phyloP scores from a whole-genome alignment of 345 rosid species.

The Geranium rotundifolium region DNA sequence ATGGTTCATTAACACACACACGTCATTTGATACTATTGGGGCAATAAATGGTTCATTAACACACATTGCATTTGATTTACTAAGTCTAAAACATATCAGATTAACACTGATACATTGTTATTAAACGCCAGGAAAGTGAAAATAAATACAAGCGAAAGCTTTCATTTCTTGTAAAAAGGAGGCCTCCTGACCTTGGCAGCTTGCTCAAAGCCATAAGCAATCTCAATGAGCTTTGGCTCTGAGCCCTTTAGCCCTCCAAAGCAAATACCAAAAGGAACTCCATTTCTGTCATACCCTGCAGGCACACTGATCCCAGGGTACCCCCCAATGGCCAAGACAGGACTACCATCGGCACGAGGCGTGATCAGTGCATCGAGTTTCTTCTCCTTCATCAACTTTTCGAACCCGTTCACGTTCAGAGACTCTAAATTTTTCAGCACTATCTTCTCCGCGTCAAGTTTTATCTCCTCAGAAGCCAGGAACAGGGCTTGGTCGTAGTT shows the following conservation, averaged over 20 bases:
- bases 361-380: slow-evolving; percentile 50
- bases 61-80: no score
- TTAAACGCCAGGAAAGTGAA: no score
- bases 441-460: slow-evolving; percentile 17
- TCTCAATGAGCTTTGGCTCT: slow-evolving; percentile 59
- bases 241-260: slow-evolving; percentile 53
- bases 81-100: no score
- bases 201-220: slow-evolving; percentile 66
- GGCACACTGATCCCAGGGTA: slow-evolving; percentile 61
- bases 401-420: slow-evolving; percentile 34
- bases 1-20: no score
- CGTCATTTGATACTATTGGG: no score
- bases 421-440: slow-evolving; percentile 19
- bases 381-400: slow-evolving; percentile 37
- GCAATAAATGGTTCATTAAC: no score
- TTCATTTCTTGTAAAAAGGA: slow-evolving; percentile 22
- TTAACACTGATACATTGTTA: no score
- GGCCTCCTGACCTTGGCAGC: slow-evolving; percentile 48
- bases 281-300: slow-evolving; percentile 38
- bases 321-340: slow-evolving; percentile 55
- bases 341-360: slow-evolving; percentile 4
- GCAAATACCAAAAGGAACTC: slow-evolving; percentile 51
- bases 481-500: slow-evolving; percentile 37
- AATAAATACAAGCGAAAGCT: no score
- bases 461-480: slow-evolving; percentile 29